These are phyloP conservation scores for Ensete ventricosum DNA, from an alignment of 176 grass and related monocot species.

Conservation along the genomic window DNA sequence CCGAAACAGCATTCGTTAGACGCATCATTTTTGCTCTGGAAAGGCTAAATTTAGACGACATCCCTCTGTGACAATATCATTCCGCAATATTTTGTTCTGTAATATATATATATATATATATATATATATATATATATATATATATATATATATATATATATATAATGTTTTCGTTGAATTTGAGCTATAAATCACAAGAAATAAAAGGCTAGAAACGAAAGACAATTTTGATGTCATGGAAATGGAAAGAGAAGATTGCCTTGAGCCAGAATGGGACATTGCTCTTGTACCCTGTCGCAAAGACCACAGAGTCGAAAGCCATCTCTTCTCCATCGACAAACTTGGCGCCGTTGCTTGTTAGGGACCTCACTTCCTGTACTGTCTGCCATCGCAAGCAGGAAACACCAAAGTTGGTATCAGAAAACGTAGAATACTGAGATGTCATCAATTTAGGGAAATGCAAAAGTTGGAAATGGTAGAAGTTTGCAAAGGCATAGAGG, in stretches of 20 bases:
- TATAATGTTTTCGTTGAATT: no score
- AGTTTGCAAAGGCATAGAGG: constrained; percentile 10
- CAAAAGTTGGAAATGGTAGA: constrained; percentile 8
- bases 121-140: no score
- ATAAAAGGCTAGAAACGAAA: no score
- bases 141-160: no score
- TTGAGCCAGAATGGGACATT: constrained; percentile 92
- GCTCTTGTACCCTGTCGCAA: constrained; percentile 93
- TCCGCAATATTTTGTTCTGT: no score
- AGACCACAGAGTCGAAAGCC: constrained; percentile 71
- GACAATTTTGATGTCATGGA: neutral
- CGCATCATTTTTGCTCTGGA: no score
- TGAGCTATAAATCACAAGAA: no score
- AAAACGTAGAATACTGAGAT: constrained; percentile 21
- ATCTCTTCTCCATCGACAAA: constrained; percentile 74
- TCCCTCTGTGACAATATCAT: no score
- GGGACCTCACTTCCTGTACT: constrained; percentile 62
- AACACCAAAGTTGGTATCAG: constrained; percentile 14
- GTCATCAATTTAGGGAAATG: neutral
- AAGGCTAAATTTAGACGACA: no score
- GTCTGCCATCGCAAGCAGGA: constrained; percentile 44
- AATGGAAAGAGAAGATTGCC: constrained; percentile 17
- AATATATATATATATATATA: no score
- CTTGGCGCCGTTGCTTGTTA: constrained; percentile 44
- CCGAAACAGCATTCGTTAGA: no score